phyloP scores from a whole-genome alignment of 768 basidiomycete genomes.

The Tricholoma furcatifolium region DNA sequence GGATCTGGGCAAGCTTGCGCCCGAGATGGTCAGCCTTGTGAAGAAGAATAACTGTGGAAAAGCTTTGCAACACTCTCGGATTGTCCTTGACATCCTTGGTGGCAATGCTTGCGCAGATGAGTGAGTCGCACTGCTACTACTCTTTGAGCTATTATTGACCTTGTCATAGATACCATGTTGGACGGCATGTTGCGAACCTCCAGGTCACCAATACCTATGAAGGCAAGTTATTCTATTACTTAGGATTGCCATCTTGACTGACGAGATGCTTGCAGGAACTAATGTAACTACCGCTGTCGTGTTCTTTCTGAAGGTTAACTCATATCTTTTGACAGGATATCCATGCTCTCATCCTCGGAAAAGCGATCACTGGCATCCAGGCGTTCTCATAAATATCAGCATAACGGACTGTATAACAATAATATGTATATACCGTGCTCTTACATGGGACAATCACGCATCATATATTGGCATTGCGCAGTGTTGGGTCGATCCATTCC shows the following conservation, averaged over 20 bases:
- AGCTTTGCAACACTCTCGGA: conserved; percentile 79
- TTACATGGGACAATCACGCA: neutral
- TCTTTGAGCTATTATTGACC: neutral
- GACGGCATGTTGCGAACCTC: conserved; percentile 91
- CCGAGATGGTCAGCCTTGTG: conserved; percentile 94
- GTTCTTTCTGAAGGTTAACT: conserved; percentile 10
- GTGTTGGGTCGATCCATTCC: conserved; percentile 65
- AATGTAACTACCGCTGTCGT: conserved; percentile 40
- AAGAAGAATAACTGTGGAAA: conserved; percentile 97
- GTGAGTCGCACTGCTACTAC: conserved; percentile 36
- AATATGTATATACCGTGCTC: neutral
- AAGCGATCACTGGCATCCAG: conserved; percentile 84
- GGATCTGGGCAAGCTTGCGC: conserved; percentile 66
- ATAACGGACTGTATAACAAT: neutral
- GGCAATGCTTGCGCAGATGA: conserved; percentile 95
- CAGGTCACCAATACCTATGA: conserved; percentile 98
- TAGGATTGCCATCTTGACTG: neutral
- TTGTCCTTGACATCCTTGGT: conserved; percentile 86
- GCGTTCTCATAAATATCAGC: conserved; percentile 63
- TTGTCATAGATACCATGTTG: conserved; percentile 76
- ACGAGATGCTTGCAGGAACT: conserved; percentile 41
- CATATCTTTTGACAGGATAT: conserved; percentile 60
- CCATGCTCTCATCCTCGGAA: conserved; percentile 90
- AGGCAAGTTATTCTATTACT: conserved; percentile 41
- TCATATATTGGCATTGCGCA: conserved; percentile 71